A percentile compares a stretch with the other conserved stretches of the same genome.
These are phyloP conservation scores for Boletus semigastroideus DNA, from an alignment of 1,284 basidiomycete species.

Conservation along the genomic window DNA sequence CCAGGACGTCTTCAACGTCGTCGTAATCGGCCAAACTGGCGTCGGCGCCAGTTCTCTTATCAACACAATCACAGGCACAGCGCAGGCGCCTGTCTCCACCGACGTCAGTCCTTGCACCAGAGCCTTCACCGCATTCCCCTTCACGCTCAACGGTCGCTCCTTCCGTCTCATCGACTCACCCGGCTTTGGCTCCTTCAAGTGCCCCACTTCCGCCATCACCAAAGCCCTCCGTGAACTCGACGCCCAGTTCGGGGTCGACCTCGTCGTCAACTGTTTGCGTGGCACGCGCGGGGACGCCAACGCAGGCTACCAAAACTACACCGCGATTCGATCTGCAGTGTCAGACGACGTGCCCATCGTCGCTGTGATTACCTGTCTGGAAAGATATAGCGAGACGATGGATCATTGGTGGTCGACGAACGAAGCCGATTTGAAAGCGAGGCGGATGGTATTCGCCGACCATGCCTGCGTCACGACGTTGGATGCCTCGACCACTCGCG, in stretches of 20 bases:
- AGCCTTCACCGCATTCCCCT: constrained; percentile 27
- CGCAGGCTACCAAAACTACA: constrained; percentile 31
- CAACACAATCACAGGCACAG: constrained; percentile 22
- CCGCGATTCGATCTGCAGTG: constrained; percentile 29
- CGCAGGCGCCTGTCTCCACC: constrained; percentile 25
- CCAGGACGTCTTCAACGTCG: constrained; percentile 31
- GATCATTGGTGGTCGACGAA: constrained; percentile 33
- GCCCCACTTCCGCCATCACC: constrained; percentile 23
- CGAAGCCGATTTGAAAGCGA: constrained; percentile 26
- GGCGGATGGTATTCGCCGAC: constrained; percentile 28
- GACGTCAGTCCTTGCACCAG: constrained; percentile 31
- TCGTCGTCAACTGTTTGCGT: constrained; percentile 29
- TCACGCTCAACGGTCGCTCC: constrained; percentile 27
- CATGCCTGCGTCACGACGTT: constrained; percentile 33
- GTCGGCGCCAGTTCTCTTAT: constrained; percentile 29
- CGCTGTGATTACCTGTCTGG: constrained; percentile 29
- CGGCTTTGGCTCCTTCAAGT: constrained; percentile 31
- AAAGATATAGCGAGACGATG: constrained; percentile 31
- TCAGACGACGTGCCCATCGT: constrained; percentile 35
- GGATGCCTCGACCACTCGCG: constrained; percentile 16
- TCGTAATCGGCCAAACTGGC: constrained; percentile 32
- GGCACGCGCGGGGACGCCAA: constrained; percentile 31
- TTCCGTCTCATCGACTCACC: constrained; percentile 34
- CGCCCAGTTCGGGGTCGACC: constrained; percentile 27
- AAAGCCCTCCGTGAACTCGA: constrained; percentile 32